Conservation (phyloP, 139 green algal genomes). For the Chlamydomonas schloesseri region DNA sequence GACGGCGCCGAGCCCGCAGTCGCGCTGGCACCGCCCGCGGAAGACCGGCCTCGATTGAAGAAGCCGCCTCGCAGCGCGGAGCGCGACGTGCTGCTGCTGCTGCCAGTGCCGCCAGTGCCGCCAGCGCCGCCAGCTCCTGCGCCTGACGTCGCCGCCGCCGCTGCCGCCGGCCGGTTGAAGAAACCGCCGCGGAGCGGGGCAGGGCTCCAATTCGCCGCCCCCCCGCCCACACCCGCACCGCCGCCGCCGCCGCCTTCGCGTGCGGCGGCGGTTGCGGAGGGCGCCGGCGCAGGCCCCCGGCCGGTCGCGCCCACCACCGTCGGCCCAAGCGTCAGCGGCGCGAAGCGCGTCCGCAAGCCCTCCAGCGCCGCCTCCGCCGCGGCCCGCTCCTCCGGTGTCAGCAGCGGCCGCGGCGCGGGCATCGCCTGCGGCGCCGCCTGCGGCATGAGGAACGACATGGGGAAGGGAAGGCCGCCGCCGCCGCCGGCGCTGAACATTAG, state of each 20-base stretch:
- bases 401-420: background rate
- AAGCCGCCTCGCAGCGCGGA: slow-evolving; percentile 28
- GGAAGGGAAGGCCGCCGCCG: too few relatives aligned
- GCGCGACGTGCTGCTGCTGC: background rate
- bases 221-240: background rate
- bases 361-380: slow-evolving; percentile 4
- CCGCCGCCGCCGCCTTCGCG: background rate
- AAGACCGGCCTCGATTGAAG: background rate
- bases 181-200: background rate
- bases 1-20: background rate
- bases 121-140: background rate
- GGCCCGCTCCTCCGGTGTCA: background rate
- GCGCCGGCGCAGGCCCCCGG: background rate
- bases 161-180: background rate
- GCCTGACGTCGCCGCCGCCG: background rate
- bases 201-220: background rate
- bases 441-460: background rate
- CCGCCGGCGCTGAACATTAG: too few relatives aligned
- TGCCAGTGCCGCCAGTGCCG: background rate
- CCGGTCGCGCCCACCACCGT: too few relatives aligned
- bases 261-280: background rate
- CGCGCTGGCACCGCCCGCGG: too few relatives aligned
- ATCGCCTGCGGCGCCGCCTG: background rate
- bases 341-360: background rate
- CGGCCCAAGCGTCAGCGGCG: background rate